These are phyloP conservation scores for Aspergillus heteromorphus DNA, from an alignment of 495 filamentous ascomycete species.

Conservation along the genomic window DNA sequence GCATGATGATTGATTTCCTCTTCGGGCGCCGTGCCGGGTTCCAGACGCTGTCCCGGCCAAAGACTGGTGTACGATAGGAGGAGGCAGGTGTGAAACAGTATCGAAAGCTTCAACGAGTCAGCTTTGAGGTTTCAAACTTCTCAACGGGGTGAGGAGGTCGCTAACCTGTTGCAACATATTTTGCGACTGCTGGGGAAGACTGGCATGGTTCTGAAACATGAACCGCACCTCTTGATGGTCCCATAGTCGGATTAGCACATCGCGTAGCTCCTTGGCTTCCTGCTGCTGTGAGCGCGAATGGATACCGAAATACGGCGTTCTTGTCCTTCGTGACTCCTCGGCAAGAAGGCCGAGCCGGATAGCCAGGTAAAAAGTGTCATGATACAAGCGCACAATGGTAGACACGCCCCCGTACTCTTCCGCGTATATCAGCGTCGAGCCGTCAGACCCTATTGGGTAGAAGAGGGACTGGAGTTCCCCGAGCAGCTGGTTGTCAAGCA, in stretches of 20 bases:
- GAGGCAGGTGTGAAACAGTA: conserved; percentile 45
- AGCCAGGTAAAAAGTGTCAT: conserved; percentile 37
- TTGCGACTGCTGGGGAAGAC: conserved; percentile 35
- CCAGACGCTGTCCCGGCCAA: conserved; percentile 41
- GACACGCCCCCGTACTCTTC: conserved; percentile 35
- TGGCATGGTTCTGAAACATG: conserved; percentile 31
- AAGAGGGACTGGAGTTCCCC: conserved; percentile 33
- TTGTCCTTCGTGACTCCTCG: conserved; percentile 29
- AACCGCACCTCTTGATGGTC: conserved; percentile 30
- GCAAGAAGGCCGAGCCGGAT: conserved; percentile 39
- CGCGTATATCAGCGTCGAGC: conserved; percentile 28
- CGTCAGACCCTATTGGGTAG: conserved; percentile 23
- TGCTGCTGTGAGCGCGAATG: conserved; percentile 18
- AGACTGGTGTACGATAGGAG: conserved; percentile 49
- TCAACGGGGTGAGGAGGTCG: neutral
- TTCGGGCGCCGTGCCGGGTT: conserved; percentile 26
- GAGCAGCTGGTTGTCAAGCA: conserved; percentile 46
- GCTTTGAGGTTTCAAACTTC: conserved; percentile 7
- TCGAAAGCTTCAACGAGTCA: conserved; percentile 30
- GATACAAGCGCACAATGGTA: conserved; percentile 39
- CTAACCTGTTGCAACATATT: conserved; percentile 46
- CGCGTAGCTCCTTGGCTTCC: conserved; percentile 28
- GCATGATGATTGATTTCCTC: conserved; percentile 40
- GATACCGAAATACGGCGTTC: conserved; percentile 6
- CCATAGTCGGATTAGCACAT: conserved; percentile 40